Percentiles rank a stretch among this genome's conserved stretches.
These are phyloP conservation scores for Elsinoe ampelina DNA, from an alignment of 2,329 filamentous ascomycete species.

Conservation along the genomic window DNA sequence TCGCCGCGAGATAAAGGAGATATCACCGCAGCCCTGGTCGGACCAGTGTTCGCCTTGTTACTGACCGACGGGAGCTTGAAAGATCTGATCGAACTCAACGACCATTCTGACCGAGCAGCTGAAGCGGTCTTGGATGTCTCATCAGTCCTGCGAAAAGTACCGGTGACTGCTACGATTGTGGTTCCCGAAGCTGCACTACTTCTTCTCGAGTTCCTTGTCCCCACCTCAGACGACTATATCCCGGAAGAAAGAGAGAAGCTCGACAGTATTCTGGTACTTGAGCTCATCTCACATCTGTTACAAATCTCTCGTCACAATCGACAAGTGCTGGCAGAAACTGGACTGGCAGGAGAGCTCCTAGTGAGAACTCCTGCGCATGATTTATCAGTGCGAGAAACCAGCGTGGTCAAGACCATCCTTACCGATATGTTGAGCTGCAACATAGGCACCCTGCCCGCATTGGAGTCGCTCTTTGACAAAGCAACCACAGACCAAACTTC, in stretches of 20 bases:
- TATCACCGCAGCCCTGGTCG: background rate
- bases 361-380: no score
- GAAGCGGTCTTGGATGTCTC: no score
- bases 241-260: background rate
- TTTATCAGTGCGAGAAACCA: background rate
- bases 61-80: background rate
- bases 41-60: background rate
- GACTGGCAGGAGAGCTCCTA: background rate
- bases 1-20: background rate
- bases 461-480: constrained; percentile 56
- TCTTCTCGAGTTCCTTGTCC: background rate
- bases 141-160: background rate
- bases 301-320: background rate
- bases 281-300: background rate
- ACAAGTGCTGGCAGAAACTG: background rate
- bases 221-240: background rate
- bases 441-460: constrained; percentile 36
- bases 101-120: no score
- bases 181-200: background rate
- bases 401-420: background rate
- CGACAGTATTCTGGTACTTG: background rate
- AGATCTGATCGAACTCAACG: background rate
- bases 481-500: constrained; percentile 44
- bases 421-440: background rate
- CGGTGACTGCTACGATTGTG: background rate